A percentile compares a stretch with the other conserved stretches of the same genome.
These are phyloP conservation scores for Loxodes magnus DNA, from an alignment of 73 alveolate species.

Conservation along the genomic window DNA sequence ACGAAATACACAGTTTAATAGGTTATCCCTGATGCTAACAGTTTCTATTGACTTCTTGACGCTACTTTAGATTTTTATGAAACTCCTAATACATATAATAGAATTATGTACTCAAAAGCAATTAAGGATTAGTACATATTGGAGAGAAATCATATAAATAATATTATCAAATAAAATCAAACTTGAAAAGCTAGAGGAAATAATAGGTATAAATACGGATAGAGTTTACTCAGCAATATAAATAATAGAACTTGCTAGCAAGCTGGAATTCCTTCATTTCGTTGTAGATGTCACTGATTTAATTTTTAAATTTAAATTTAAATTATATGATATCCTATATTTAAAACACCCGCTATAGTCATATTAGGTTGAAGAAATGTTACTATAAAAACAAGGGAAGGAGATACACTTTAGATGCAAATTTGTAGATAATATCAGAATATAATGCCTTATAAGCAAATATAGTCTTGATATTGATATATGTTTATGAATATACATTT, in stretches of 20 bases:
- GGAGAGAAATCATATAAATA: not conserved
- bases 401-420: too few relatives aligned
- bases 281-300: too few relatives aligned
- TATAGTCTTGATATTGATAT: too few relatives aligned
- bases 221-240: not conserved
- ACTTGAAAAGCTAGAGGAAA: not conserved
- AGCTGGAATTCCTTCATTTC: not conserved
- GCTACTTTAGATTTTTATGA: not conserved
- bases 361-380: too few relatives aligned
- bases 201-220: not conserved
- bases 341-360: too few relatives aligned
- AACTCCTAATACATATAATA: not conserved
- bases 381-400: too few relatives aligned
- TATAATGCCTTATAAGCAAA: too few relatives aligned
- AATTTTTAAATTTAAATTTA: too few relatives aligned
- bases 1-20: not conserved
- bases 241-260: not conserved
- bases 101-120: too few relatives aligned
- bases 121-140: not conserved
- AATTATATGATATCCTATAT: too few relatives aligned
- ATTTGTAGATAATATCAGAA: too few relatives aligned
- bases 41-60: conserved; percentile 2
- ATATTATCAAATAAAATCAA: not conserved
- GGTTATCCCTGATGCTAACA: not conserved
- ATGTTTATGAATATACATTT: too few relatives aligned